Evolutionary conservation across 1,139 yeast species (phyloP), one percentile per base, ranked within the genome.

Genomic region (Suhomyces wounanorum): DNA sequence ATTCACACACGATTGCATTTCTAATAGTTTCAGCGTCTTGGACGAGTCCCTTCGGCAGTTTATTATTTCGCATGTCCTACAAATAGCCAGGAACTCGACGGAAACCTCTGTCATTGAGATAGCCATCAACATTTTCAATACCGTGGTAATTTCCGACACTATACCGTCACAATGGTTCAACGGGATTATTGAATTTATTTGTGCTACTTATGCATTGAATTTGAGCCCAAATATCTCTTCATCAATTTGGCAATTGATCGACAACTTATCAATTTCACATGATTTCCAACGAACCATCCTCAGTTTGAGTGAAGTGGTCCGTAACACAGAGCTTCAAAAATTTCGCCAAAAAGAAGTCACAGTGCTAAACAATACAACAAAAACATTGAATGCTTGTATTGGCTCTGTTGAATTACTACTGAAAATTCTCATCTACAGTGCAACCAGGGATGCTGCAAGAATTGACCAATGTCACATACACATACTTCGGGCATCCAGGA

Each of bases 131-230:
- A 55, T 83, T 9, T 59, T 85, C 18, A 78, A 79, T 45, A 66
- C 82, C 0, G 68, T 81, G 3, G 69, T 81, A 45, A 61, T 76
- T 0, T 79, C 72, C 55, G 84, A 86, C 0, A 61, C 66, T 26
- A 62, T 84, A 2, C 87, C 89, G 0, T 54, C 66, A 8, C 60
- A 67, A 1, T 63, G 68, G 36, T 60, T 82, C 35, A 63, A 64
- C 45, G 68, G 69, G 17, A 66, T 76, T 1, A 60, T 84, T 3
- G 75, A 73, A 42, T 73, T 82, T 11, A 59, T 85, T 4, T 79
- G 87, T 51, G 72, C 81, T 4, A 58, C 85, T 2, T 81, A 87
- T 52, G 79, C 83, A 0, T 59, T 72, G 17, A 65, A 70, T 10
- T 55, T 75, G 25, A 73, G 75, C 30, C 68, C 72, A 6, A 61